Conservation (phyloP, 108 stramenopile genomes). For the Schizochytrium sp. region DNA sequence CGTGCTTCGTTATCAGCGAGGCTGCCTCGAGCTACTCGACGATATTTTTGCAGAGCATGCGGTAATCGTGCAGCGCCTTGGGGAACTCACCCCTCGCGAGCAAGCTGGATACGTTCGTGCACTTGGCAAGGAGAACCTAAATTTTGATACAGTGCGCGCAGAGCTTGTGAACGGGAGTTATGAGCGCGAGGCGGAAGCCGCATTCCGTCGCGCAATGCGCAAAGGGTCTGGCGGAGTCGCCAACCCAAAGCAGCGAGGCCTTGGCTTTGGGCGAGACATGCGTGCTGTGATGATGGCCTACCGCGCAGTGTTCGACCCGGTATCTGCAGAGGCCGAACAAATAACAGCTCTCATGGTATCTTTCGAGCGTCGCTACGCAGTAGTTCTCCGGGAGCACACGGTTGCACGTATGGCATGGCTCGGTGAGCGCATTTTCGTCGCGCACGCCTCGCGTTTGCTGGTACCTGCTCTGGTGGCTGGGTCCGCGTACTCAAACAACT, state of each 20-base stretch:
- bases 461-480: neutral
- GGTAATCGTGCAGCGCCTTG: neutral
- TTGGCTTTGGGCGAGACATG: neutral
- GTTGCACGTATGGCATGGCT: neutral
- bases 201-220: neutral
- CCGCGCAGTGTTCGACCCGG: neutral
- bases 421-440: neutral
- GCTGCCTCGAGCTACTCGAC: neutral
- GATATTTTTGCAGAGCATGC: neutral
- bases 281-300: neutral
- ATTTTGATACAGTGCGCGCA: neutral
- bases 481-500: neutral
- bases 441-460: neutral
- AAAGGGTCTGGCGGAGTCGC: neutral
- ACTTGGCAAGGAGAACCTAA: neutral
- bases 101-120: neutral
- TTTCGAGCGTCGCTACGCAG: neutral
- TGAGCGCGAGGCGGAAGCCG: neutral
- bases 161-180: neutral
- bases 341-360: neutral
- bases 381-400: neutral
- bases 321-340: neutral
- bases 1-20: neutral
- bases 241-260: neutral
- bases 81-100: neutral